Evolutionary conservation across 495 filamentous ascomycete species (phyloP).

Genomic region (Rusavskia elegans): DNA sequence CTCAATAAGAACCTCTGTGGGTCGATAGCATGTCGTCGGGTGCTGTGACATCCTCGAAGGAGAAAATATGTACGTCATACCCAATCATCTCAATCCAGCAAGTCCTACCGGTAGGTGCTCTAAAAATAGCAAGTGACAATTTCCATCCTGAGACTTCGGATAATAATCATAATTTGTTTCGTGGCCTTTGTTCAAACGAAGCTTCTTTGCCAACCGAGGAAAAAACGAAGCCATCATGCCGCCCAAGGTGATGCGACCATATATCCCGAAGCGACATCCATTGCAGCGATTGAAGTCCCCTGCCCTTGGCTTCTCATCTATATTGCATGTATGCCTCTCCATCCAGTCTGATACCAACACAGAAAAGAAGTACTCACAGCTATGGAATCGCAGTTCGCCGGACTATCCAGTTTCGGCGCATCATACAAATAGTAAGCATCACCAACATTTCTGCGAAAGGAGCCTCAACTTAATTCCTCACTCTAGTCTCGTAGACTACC

Average conservation of each 20-base stretch:
- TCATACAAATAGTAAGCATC: constrained; percentile 49
- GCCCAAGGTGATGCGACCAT: background rate
- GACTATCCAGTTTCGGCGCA: constrained; percentile 50
- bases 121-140: no score
- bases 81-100: no score
- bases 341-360: no score
- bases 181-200: no score
- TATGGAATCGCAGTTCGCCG: constrained; percentile 27
- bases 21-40: no score
- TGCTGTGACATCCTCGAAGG: no score
- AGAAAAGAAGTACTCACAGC: background rate
- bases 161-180: no score
- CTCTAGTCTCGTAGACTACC: constrained; percentile 22
- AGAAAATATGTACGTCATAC: no score
- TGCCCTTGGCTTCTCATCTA: constrained; percentile 47
- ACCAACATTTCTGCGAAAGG: background rate
- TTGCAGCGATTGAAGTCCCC: constrained; percentile 60
- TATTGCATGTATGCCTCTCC: constrained; percentile 42
- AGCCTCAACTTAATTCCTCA: constrained; percentile 1
- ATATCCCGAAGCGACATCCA: constrained; percentile 33
- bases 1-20: no score
- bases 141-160: no score
- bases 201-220: no score
- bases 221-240: background rate
- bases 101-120: no score